Evolutionary conservation across 768 basidiomycete species (phyloP).

Genomic region (Austroboletus eburneus): DNA sequence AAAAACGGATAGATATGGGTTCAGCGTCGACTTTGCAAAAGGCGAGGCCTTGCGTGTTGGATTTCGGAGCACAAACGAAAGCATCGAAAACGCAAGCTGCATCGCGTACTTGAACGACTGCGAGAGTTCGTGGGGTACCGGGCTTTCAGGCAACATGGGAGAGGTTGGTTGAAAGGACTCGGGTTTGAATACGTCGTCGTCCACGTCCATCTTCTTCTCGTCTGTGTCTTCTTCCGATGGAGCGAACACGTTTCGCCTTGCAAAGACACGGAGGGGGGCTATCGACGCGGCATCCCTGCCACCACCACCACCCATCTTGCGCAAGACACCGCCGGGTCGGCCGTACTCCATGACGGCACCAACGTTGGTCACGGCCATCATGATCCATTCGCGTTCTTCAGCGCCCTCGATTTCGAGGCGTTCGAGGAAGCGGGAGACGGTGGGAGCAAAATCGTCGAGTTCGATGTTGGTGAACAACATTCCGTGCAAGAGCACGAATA

Average conservation of each 20-base stretch:
- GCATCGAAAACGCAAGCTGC: slow-evolving; percentile 73
- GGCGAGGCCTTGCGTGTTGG: slow-evolving; percentile 58
- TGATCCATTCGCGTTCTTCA: slow-evolving; percentile 88
- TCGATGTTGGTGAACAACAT: slow-evolving; percentile 97
- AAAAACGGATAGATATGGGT: slow-evolving; percentile 83
- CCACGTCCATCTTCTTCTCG: slow-evolving; percentile 63
- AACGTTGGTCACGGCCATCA: slow-evolving; percentile 90
- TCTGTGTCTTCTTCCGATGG: slow-evolving; percentile 37
- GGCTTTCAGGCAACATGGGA: slow-evolving; percentile 30
- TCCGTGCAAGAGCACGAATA: slow-evolving; percentile 91
- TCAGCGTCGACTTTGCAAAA: slow-evolving; percentile 54
- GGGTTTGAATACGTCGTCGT: slow-evolving; percentile 39
- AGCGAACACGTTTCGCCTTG: slow-evolving; percentile 38
- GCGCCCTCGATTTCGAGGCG: slow-evolving; percentile 78
- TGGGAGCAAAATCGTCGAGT: slow-evolving; percentile 84
- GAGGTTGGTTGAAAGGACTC: slow-evolving; percentile 24
- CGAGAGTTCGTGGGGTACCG: slow-evolving; percentile 45
- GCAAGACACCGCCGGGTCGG: slow-evolving; percentile 62
- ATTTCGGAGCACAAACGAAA: slow-evolving; percentile 64
- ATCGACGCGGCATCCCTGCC: slow-evolving; percentile 34
- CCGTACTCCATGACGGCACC: slow-evolving; percentile 87
- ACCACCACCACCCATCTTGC: slow-evolving; percentile 51
- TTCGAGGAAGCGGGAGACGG: slow-evolving; percentile 82
- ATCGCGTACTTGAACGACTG: slow-evolving; percentile 69
- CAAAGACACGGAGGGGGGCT: slow-evolving; percentile 45